Evolutionary conservation across 495 filamentous ascomycete genomes (phyloP).

Genomic region (Penicillium roqueforti): DNA sequence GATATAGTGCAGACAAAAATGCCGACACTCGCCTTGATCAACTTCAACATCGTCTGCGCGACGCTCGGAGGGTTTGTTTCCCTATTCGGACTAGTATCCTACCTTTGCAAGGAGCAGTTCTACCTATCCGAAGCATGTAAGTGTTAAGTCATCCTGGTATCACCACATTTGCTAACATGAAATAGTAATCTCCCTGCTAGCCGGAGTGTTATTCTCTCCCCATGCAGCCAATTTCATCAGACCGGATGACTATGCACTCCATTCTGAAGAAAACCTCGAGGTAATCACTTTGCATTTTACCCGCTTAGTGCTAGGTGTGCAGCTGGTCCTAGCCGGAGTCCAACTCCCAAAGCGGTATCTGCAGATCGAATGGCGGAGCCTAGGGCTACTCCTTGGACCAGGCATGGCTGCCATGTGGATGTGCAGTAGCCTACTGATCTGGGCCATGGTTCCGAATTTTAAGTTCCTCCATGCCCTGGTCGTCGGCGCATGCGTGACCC

Average conservation of each 20-base stretch:
- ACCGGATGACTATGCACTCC: constrained; percentile 71
- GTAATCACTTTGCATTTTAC: constrained; percentile 77
- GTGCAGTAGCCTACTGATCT: constrained; percentile 71
- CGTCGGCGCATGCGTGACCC: constrained; percentile 80
- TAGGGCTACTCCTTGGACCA: constrained; percentile 74
- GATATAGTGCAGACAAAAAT: constrained; percentile 43
- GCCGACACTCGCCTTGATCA: constrained; percentile 72
- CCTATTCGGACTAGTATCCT: constrained; percentile 82
- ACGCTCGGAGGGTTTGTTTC: constrained; percentile 84
- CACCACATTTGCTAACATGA: constrained; percentile 3
- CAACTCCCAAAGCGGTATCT: constrained; percentile 89
- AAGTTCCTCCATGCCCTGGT: constrained; percentile 73
- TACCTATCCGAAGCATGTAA: constrained; percentile 87
- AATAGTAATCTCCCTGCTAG: constrained; percentile 76
- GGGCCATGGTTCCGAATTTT: constrained; percentile 70
- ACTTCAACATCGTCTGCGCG: constrained; percentile 87
- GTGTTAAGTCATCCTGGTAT: constrained; percentile 25
- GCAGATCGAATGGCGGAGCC: constrained; percentile 70
- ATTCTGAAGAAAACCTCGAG: constrained; percentile 54
- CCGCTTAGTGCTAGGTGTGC: constrained; percentile 84
- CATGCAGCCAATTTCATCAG: constrained; percentile 72
- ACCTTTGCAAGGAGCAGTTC: constrained; percentile 83
- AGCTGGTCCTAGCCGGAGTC: constrained; percentile 83
- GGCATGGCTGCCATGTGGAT: constrained; percentile 90
- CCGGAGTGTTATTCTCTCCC: constrained; percentile 73